Evolutionary conservation across 139 green algal genomes (phyloP), one percentile per base, ranked within the genome.

Genomic region (Ostreobium quekettii): DNA sequence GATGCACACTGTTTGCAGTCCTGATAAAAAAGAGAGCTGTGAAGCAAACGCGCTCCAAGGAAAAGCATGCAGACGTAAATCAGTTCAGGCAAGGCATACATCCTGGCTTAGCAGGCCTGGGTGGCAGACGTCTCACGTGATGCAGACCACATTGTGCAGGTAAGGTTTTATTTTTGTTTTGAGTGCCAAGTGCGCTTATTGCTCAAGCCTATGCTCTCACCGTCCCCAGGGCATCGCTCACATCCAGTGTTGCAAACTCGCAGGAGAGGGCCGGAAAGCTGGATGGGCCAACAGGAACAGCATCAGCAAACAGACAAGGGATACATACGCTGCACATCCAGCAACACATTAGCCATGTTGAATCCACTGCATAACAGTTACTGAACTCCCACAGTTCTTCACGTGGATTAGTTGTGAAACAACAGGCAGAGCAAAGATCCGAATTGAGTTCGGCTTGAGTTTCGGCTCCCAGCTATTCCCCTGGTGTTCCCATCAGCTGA

Each of bases 211-310:
- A 38, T 33, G 36, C 72, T 24, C 85, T 75, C 36, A 95, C 88
- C 79, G 89, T 90, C 19, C 93, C 93, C 3, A 98, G 69, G 0
- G 90, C 78, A 66, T 98, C 93, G 61, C 83, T 93, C 39, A 98
- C 87, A 70, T 98, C 93, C 26, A 98, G 76, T 0, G 91, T 95
- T 2, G 91, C 90, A 82, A 97, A 98, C 72, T 98, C 93, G 73
- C 93, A 98, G 0, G 91, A 96, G 31, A 98, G 70, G 2, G 81
- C 76, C 0, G 92, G 89, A 63, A 91, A 92, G 66, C 84, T 92
- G 86, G n/a, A n/a, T n/a, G n/a, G n/a, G n/a, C n/a, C 80, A 76
- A 74, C 47, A 64, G 1, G 1, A 46, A 48, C 71, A 33, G 46
- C 47, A 42, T 22, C 36, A 66, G 46, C 38, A n/a, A 8, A 6